These are phyloP conservation scores for Linnemannia schmuckeri DNA, from an alignment of 192 early-diverging fungal genomes.

Conservation along the genomic window DNA sequence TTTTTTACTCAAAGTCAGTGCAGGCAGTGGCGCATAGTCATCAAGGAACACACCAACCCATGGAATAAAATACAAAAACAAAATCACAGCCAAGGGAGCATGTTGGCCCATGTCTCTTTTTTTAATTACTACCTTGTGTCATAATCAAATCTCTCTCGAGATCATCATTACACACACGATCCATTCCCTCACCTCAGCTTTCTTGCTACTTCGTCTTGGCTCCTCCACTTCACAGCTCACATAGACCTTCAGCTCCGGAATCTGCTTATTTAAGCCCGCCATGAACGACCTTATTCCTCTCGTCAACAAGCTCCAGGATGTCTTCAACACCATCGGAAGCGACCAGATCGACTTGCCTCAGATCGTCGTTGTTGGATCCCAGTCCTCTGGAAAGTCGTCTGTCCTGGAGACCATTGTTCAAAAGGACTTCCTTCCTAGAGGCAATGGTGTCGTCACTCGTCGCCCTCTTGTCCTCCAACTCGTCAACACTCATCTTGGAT, in stretches of 20 bases:
- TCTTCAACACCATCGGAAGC: constrained; percentile 80
- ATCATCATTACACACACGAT: background rate
- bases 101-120: background rate
- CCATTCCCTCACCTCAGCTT: background rate
- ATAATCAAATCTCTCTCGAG: background rate
- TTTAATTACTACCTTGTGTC: background rate
- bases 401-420: constrained; percentile 98
- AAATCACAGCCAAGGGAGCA: background rate
- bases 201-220: background rate
- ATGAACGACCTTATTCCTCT: constrained; percentile 88
- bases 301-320: constrained; percentile 87
- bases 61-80: background rate
- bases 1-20: background rate
- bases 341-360: constrained; percentile 85
- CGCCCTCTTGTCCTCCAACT: constrained; percentile 87
- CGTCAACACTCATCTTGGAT: constrained; percentile 65
- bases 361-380: constrained; percentile 91
- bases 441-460: constrained; percentile 87
- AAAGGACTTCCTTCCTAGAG: constrained; percentile 97
- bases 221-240: background rate
- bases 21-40: background rate
- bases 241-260: constrained; percentile 4
- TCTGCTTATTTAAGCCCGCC: background rate
- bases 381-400: constrained; percentile 95
- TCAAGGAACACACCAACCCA: background rate